Percentiles rank a stretch among this genome's conserved stretches.
Conservation (phyloP, 257 asterid species). For the Nicotiana attenuata region DNA sequence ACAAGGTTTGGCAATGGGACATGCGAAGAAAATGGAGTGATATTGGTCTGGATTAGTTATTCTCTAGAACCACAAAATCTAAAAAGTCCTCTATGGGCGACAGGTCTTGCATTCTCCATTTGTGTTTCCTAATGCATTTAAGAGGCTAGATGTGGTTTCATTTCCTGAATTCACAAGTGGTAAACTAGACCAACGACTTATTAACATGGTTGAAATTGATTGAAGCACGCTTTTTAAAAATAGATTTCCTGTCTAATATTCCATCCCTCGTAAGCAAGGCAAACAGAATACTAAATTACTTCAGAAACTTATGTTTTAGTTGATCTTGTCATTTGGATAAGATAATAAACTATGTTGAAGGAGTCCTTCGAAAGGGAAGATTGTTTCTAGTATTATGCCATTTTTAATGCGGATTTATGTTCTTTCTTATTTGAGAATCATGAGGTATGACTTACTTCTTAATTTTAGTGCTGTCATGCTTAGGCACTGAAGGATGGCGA, state of each 20-base stretch:
- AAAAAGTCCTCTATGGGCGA: neutral
- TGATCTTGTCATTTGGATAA: neutral
- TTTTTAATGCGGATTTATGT: neutral
- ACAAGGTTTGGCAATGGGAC: neutral
- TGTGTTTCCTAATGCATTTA: neutral
- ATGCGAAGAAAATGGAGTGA: neutral
- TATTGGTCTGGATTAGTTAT: neutral
- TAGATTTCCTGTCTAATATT: neutral
- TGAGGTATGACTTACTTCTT: constrained; percentile 45
- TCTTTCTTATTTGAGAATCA: constrained; percentile 20
- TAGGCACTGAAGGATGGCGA: constrained; percentile 83
- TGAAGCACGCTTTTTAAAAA: neutral
- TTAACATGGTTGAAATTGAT: neutral
- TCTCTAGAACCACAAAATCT: neutral
- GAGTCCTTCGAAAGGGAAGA: neutral
- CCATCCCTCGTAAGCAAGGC: neutral
- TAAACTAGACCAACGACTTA: neutral
- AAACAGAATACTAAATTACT: neutral
- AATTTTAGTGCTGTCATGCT: constrained; percentile 59
- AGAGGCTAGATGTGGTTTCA: constrained; percentile 5
- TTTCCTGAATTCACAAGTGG: constrained; percentile 2
- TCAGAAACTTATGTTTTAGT: neutral
- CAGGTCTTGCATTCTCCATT: neutral
- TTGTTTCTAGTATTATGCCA: neutral
- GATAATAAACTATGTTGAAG: neutral